These are phyloP conservation scores for Nothophoma quercina DNA, from an alignment of 2,329 filamentous ascomycete genomes.

Conservation along the genomic window DNA sequence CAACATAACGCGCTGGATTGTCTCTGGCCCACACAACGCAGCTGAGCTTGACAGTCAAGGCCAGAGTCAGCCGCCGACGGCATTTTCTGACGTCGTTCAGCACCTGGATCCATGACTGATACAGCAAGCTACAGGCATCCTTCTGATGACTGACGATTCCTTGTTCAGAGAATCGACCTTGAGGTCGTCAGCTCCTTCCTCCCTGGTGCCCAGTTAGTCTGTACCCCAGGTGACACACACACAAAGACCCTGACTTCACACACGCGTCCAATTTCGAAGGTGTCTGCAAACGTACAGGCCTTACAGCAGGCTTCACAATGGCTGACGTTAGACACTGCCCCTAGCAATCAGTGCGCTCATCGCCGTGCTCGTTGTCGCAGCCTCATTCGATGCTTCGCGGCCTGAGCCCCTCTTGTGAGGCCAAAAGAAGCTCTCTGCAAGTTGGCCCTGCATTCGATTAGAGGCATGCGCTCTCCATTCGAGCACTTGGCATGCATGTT, in stretches of 20 bases:
- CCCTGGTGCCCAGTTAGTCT: not conserved
- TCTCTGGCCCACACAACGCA: conserved; percentile 3
- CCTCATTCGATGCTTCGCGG: not conserved
- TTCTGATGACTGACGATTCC: not conserved
- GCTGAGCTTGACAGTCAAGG: not conserved
- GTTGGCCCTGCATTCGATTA: conserved; percentile 10
- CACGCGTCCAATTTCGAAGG: not conserved
- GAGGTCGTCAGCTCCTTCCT: not conserved
- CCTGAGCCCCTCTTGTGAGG: not conserved
- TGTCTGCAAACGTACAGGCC: not conserved
- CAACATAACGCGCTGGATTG: conserved; percentile 6
- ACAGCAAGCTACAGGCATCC: not conserved
- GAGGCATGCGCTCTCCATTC: conserved; percentile 1
- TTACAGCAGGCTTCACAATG: not conserved
- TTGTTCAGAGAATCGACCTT: not conserved
- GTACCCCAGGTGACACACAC: conserved; percentile 2
- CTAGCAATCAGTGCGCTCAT: not conserved
- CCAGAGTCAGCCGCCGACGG: conserved; percentile 5
- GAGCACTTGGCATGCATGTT: conserved; percentile 13
- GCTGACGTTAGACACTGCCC: conserved; percentile 6
- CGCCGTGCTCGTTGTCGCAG: not conserved
- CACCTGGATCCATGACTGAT: not conserved
- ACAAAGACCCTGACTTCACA: not conserved
- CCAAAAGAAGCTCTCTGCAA: conserved; percentile 12
- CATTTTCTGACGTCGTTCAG: conserved; percentile 10